Percentiles rank a stretch among this genome's conserved stretches.
Conservation (phyloP, 495 filamentous ascomycete genomes). For the Aspergillus nanangensis region DNA sequence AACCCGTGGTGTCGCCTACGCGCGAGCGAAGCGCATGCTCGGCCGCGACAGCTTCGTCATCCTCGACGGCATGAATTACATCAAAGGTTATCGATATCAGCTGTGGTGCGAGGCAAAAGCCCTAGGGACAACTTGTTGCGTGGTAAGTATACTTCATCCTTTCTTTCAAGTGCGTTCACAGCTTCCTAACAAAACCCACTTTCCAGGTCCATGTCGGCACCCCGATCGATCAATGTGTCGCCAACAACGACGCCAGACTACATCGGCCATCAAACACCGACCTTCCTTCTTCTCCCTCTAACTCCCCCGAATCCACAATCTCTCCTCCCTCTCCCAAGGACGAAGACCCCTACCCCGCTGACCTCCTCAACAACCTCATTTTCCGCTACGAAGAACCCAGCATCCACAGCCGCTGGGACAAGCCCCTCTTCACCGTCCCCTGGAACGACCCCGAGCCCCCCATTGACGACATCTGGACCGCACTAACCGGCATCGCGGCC, state of each 20-base stretch:
- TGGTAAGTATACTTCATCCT: constrained; percentile 46
- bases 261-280: not conserved
- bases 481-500: constrained; percentile 46
- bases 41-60: constrained; percentile 79
- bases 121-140: constrained; percentile 72
- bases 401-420: constrained; percentile 92
- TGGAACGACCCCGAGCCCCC: constrained; percentile 70
- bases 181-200: not conserved
- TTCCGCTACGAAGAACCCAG: constrained; percentile 97
- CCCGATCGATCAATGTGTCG: constrained; percentile 58
- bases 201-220: constrained; percentile 74
- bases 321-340: no score
- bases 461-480: constrained; percentile 73
- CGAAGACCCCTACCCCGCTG: constrained; percentile 55
- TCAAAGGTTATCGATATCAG: constrained; percentile 97
- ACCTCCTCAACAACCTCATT: constrained; percentile 86
- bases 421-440: constrained; percentile 84
- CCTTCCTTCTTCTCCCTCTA: no score
- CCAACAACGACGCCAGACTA: constrained; percentile 36
- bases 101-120: constrained; percentile 94
- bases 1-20: constrained; percentile 79
- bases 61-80: constrained; percentile 89
- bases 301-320: not conserved
- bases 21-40: constrained; percentile 78
- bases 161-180: no score